Evolutionary conservation across 148 eudicot genomes (phyloP), one percentile per base, ranked within the genome.

Genomic region (Dysphania ambrosioides): DNA sequence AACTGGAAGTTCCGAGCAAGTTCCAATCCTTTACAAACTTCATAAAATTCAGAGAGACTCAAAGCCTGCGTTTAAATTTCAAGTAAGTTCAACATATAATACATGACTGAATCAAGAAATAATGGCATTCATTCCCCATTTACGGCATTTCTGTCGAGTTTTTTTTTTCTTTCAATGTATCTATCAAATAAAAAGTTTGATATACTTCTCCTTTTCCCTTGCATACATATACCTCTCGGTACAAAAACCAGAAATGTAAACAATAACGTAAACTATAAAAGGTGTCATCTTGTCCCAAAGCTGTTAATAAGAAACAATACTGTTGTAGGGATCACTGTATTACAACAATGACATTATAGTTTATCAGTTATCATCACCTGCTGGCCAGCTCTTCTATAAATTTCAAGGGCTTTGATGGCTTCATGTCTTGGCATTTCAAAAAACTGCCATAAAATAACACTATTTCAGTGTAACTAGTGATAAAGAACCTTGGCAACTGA

Each of bases 371-470:
- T 41, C 72, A 68, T 70, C 69, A 95, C 99, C 97, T 95, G 99
- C 82, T 90, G 97, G 34, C 99, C 94, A 78, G 97, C 99, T 81
- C 97, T 83, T 86, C 85, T 89, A 77, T 95, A 95, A 13, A 95
- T 82, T 81, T 92, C 99, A 55, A 95, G 88, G 55, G 99, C 97
- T 80, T 89, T 95, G 13, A 89, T 82, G 42, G 99, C 99, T 86
- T 95, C 99, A 78, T 95, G 99, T 77, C 97, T 90, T 77, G 99
- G 97, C 99, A 95, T 92, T 84, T 95, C 99, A 82, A 95, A 95
- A 84, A 95, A 95, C 99, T 95, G 88, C 68, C 82, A 69, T 24
- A 75, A 79, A 16, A 5, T 41, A 58, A 35, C 10, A 30, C 47
- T 41, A 55, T 26, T 53, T 59, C 64, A 79, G 41, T 60, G 30